A percentile compares a stretch with the other conserved stretches of the same genome.
Conservation (phyloP, 306 rosid species). For the Fragaria nilgerrensis region DNA sequence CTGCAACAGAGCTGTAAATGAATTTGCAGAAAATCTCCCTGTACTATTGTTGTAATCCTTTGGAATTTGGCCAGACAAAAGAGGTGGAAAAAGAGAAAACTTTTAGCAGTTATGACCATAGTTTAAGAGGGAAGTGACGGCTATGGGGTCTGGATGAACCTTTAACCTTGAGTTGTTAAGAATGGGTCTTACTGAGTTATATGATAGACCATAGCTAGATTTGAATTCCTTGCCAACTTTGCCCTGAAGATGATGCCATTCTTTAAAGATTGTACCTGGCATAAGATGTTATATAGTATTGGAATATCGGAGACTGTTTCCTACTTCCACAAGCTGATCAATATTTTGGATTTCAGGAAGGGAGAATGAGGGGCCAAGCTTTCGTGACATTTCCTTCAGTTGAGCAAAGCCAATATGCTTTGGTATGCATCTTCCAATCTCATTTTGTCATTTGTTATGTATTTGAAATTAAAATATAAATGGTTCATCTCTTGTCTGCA, state of each 20-base stretch:
- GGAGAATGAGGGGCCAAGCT: slow-evolving; percentile 98
- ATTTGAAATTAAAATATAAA: neutral
- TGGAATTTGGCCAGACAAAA: neutral
- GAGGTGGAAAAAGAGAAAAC: neutral
- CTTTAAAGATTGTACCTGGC: neutral
- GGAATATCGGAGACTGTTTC: neutral
- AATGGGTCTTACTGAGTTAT: neutral
- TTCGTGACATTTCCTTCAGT: slow-evolving; percentile 83
- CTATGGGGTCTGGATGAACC: neutral
- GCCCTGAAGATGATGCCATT: neutral
- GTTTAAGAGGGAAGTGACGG: neutral
- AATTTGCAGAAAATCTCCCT: neutral
- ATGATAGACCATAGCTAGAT: neutral
- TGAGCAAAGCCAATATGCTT: slow-evolving; percentile 77
- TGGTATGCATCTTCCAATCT: slow-evolving; percentile 46
- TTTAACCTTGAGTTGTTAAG: neutral
- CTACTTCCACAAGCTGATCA: neutral
- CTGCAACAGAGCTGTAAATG: neutral
- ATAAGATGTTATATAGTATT: neutral
- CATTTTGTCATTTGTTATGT: neutral
- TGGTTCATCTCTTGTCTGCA: neutral
- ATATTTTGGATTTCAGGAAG: slow-evolving; percentile 65
- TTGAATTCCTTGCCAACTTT: neutral
- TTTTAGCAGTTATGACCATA: neutral
- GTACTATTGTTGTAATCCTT: neutral